Evolutionary conservation across 139 green algal species (phyloP), one percentile per base, ranked within the genome.

Genomic region (Volvox reticuliferus): DNA sequence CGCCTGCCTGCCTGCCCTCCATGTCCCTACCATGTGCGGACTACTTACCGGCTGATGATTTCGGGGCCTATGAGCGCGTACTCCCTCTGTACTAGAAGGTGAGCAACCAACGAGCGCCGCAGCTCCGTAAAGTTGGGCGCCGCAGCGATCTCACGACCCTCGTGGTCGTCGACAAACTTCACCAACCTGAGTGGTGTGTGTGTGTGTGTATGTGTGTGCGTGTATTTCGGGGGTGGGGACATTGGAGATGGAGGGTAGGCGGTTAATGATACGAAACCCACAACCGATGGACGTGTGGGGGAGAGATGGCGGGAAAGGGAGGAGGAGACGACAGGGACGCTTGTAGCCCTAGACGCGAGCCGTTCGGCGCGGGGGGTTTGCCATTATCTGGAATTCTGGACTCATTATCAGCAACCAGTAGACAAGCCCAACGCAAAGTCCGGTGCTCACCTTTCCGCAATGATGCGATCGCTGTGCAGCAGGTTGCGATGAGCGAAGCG

Each of bases 401-500:
- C n/a, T n/a, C n/a, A n/a, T n/a, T n/a, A n/a, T n/a, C n/a, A n/a
- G n/a, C n/a, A n/a, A n/a, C n/a, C n/a, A n/a, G n/a, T n/a, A n/a
- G n/a, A n/a, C n/a, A n/a, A n/a, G n/a, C n/a, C n/a, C n/a, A n/a
- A n/a, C n/a, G n/a, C n/a, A n/a, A n/a, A n/a, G n/a, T n/a, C n/a
- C n/a, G n/a, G n/a, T n/a, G 9, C 80, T 6, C 62, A 87, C 82
- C 82, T 78, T 1, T 1, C 1, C 20, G 82, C 9, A n/a, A 32
- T 87, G 30, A 87, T 61, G 28, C 62, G 22, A 63, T 87, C 82
- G 62, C 62, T 30, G 62, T 62, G 35, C 30, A 87, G 55, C 55
- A 30, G 80, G 50, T 50, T 55, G 80, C 32, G 62, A 21, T 55
- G 30, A 26, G 82, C 82, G 62, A 87, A 87, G 62, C 82, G 82